phyloP scores from a whole-genome alignment of 345 rosid species.

The Dipteronia sinensis region DNA sequence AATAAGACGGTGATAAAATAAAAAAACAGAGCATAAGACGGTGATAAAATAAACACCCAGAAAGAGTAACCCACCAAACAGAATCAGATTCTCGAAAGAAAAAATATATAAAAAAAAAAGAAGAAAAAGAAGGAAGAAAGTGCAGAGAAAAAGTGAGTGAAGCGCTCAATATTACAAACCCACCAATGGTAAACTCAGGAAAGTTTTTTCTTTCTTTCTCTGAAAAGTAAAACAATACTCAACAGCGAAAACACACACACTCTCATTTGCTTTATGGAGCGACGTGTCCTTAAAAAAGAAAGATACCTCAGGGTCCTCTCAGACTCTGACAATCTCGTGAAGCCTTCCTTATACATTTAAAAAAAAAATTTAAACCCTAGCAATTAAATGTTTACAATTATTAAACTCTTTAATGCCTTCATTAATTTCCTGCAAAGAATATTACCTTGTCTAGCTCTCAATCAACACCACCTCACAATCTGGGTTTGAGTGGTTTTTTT shows the following conservation, averaged over 20 bases:
- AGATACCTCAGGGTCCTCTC: slow-evolving; percentile 32
- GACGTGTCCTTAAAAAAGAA: slow-evolving; percentile 36
- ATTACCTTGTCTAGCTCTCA: slow-evolving; percentile 1
- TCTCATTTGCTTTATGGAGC: slow-evolving; percentile 25
- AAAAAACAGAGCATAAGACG: too few relatives aligned
- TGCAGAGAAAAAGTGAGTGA: background rate
- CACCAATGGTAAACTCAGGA: slow-evolving; percentile 25
- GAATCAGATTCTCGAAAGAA: slow-evolving; percentile 25
- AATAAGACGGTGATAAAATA: background rate
- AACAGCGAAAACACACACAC: background rate
- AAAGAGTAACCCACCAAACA: background rate
- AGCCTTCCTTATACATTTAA: slow-evolving; percentile 13
- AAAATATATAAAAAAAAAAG: background rate
- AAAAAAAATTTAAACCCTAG: background rate
- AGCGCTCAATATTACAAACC: slow-evolving; percentile 20
- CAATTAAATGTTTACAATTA: background rate
- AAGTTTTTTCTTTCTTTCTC: background rate
- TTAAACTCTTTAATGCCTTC: background rate
- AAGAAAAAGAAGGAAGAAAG: background rate
- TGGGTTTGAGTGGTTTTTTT: background rate
- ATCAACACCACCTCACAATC: background rate
- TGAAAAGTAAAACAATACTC: background rate
- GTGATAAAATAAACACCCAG: slow-evolving; percentile 21
- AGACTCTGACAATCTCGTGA: slow-evolving; percentile 39
- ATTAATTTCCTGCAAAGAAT: background rate